These are phyloP conservation scores for Fraxinus sp. DNA, from an alignment of 305 asterid species.

Conservation along the genomic window DNA sequence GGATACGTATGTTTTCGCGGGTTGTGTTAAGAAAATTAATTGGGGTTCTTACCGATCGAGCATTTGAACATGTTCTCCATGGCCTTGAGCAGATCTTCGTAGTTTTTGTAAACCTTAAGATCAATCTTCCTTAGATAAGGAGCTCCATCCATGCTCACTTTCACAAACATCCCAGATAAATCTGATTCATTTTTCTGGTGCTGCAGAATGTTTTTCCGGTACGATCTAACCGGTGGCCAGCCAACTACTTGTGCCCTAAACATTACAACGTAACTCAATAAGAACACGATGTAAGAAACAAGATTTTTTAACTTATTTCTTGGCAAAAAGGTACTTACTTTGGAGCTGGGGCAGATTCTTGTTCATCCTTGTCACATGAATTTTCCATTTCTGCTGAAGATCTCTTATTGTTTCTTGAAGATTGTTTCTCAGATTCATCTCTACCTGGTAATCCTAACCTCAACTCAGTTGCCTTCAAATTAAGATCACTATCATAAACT, in stretches of 20 bases:
- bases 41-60: constrained; percentile 37
- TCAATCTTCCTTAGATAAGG: constrained; percentile 66
- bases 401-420: constrained; percentile 46
- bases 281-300: neutral
- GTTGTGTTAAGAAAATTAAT: neutral
- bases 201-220: constrained; percentile 34
- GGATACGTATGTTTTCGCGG: neutral
- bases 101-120: constrained; percentile 45
- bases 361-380: neutral
- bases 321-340: constrained; percentile 37
- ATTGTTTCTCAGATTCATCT: constrained; percentile 33
- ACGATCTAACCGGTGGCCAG: constrained; percentile 62
- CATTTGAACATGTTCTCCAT: constrained; percentile 68
- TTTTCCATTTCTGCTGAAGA: constrained; percentile 29
- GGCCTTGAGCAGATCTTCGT: constrained; percentile 49
- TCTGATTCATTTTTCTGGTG: constrained; percentile 34
- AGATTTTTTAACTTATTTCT: neutral
- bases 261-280: neutral
- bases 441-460: constrained; percentile 49
- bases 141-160: constrained; percentile 85
- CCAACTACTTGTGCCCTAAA: constrained; percentile 59
- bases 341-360: constrained; percentile 30
- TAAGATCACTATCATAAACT: constrained; percentile 32
- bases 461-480: constrained; percentile 56
- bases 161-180: constrained; percentile 53